These are phyloP conservation scores for Ceratocystis ficicola DNA, from an alignment of 2,329 filamentous ascomycete species.

Conservation along the genomic window DNA sequence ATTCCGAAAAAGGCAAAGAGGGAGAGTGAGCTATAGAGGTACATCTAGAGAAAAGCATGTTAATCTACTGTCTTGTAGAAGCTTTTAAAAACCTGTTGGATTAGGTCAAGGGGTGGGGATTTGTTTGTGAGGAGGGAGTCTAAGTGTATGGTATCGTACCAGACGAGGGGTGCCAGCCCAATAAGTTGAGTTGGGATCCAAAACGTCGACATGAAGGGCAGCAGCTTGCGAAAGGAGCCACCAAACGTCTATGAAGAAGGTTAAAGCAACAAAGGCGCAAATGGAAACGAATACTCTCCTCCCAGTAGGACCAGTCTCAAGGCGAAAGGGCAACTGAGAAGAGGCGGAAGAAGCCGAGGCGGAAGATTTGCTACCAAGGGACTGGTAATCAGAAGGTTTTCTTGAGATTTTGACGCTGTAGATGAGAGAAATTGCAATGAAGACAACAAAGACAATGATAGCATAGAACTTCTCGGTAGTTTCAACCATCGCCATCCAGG, in stretches of 20 bases:
- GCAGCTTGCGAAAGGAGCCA: constrained; percentile 18
- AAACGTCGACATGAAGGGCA: constrained; percentile 10
- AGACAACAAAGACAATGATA: constrained; percentile 2
- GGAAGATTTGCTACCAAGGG: background rate
- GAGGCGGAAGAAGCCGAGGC: background rate
- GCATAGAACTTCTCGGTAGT: background rate
- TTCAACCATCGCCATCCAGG: background rate
- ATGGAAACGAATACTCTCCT: constrained; percentile 18
- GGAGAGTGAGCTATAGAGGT: constrained; percentile 16
- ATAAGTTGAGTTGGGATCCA: constrained; percentile 13
- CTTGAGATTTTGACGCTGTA: constrained; percentile 6
- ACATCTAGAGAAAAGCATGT: constrained; percentile 11
- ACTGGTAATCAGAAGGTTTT: background rate
- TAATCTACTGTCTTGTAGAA: background rate
- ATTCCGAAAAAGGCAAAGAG: constrained; percentile 19
- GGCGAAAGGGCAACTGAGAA: constrained; percentile 14
- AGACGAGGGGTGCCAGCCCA: constrained; percentile 16
- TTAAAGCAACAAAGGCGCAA: constrained; percentile 8
- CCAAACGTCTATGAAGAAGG: constrained; percentile 16
- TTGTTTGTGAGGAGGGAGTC: background rate
- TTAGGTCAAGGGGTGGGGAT: background rate
- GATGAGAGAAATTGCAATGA: constrained; percentile 7
- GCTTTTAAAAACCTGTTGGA: no score
- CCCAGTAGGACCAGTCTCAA: constrained; percentile 18
- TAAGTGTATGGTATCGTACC: constrained; percentile 14